Conservation (phyloP, 2,329 filamentous ascomycete genomes). For the Fusarium falciforme region DNA sequence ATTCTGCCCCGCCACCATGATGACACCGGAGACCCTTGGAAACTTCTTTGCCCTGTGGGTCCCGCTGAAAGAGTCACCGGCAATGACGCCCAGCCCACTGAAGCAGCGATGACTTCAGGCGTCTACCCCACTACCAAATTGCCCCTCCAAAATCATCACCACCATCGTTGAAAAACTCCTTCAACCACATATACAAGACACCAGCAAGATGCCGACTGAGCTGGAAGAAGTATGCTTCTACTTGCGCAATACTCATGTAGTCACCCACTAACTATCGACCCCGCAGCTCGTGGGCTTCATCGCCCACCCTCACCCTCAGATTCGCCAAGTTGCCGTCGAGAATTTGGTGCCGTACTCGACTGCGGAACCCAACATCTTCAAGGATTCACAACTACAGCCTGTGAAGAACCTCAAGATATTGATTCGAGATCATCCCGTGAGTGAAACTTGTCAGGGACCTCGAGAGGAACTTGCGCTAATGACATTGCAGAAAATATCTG, state of each 20-base stretch:
- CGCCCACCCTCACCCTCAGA: constrained; percentile 89
- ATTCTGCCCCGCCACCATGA: constrained; percentile 40
- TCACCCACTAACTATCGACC: constrained; percentile 21
- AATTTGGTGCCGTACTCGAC: constrained; percentile 87
- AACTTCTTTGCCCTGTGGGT: constrained; percentile 41
- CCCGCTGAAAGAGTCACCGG: constrained; percentile 39
- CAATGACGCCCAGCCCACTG: constrained; percentile 38
- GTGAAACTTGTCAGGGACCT: constrained; percentile 41
- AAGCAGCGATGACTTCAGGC: constrained; percentile 46
- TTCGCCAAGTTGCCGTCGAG: constrained; percentile 86
- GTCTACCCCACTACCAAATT: constrained; percentile 40
- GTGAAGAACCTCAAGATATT: constrained; percentile 89
- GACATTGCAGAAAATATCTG: constrained; percentile 80
- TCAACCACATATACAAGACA: constrained; percentile 9
- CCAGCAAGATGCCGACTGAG: constrained; percentile 74
- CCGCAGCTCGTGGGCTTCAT: constrained; percentile 90
- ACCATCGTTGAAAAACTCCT: constrained; percentile 34
- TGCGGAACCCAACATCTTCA: constrained; percentile 83
- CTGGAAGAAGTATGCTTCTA: constrained; percentile 73
- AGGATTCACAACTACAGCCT: constrained; percentile 79
- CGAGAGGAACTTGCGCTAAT: constrained; percentile 7
- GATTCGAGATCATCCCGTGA: constrained; percentile 83
- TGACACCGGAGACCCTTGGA: constrained; percentile 35
- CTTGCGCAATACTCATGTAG: not conserved
- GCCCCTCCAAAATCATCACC: constrained; percentile 44